Evolutionary conservation across 257 asterid species (phyloP).

Genomic region (Solanum virginianum): DNA sequence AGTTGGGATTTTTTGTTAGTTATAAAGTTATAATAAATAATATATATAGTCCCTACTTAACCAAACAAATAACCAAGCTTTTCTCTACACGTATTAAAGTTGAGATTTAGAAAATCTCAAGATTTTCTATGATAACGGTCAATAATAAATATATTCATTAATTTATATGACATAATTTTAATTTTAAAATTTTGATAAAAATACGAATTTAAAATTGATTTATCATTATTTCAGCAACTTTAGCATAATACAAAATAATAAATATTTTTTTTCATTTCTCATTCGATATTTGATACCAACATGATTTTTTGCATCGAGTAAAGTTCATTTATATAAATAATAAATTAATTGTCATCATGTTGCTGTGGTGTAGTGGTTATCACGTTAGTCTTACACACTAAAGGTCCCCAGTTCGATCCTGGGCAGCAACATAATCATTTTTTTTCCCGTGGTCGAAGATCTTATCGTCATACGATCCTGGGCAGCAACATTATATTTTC

Average conservation of each 20-base stretch:
- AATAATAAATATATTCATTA: too few species aligned
- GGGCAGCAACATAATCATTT: conserved; percentile 40
- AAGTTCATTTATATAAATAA: background rate
- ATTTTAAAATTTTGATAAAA: too few species aligned
- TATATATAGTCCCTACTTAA: background rate
- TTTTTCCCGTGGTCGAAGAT: too few species aligned
- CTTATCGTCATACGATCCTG: too few species aligned
- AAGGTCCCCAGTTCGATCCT: conserved; percentile 95
- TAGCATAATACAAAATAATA: too few species aligned
- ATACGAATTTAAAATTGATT: too few species aligned
- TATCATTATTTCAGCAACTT: background rate
- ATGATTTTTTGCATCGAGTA: accelerated
- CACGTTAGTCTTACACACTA: conserved; percentile 69
- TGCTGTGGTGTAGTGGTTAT: conserved; percentile 59
- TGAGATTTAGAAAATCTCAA: background rate
- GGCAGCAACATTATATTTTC: conserved; percentile 31
- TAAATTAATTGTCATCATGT: accelerated
- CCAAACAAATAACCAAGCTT: background rate
- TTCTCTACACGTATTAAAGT: background rate
- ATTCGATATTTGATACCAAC: too few species aligned
- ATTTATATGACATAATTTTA: background rate
- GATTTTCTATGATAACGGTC: too few species aligned
- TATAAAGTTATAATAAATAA: background rate
- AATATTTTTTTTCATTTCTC: too few species aligned
- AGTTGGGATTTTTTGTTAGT: background rate